A percentile compares a stretch with the other conserved stretches of the same genome.
Conservation (phyloP, 2,329 filamentous ascomycete genomes). For the Monosporascus sp. region DNA sequence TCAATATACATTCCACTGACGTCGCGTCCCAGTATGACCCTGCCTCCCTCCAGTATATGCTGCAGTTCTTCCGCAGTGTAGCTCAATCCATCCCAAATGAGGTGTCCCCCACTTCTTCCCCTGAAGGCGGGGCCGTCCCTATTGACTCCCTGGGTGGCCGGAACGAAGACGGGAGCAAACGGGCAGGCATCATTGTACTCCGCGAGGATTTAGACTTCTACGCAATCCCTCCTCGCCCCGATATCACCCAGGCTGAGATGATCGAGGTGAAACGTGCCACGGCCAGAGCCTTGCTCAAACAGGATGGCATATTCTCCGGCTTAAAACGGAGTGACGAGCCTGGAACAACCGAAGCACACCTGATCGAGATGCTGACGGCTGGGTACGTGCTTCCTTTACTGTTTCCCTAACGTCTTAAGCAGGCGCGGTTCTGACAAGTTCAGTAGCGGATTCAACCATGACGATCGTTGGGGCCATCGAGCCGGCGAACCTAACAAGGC, state of each 20-base stretch:
- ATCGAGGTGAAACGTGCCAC: constrained; percentile 92
- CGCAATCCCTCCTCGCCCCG: constrained; percentile 77
- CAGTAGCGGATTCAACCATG: constrained; percentile 85
- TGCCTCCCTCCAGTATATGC: constrained; percentile 94
- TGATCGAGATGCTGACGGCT: constrained; percentile 98
- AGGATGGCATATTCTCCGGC: constrained; percentile 94
- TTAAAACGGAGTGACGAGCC: constrained; percentile 92
- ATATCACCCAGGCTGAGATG: constrained; percentile 87
- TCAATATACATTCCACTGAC: constrained; percentile 39
- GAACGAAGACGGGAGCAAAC: constrained; percentile 64
- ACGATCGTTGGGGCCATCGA: constrained; percentile 92
- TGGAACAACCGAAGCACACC: constrained; percentile 93
- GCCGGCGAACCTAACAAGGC: constrained; percentile 98
- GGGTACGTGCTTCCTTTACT: constrained; percentile 57
- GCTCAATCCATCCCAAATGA: constrained; percentile 90
- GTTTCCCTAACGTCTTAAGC: neutral
- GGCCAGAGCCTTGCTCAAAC: constrained; percentile 75
- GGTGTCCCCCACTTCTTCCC: constrained; percentile 59
- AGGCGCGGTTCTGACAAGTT: constrained; percentile 8
- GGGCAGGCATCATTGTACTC: constrained; percentile 94
- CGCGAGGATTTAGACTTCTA: constrained; percentile 98
- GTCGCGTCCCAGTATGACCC: constrained; percentile 75
- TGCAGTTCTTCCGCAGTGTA: constrained; percentile 95
- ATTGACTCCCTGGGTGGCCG: constrained; percentile 63
- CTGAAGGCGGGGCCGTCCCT: constrained; percentile 56